Evolutionary conservation across 345 rosid species (phyloP).

Genomic region (Eutrema heterophyllum): DNA sequence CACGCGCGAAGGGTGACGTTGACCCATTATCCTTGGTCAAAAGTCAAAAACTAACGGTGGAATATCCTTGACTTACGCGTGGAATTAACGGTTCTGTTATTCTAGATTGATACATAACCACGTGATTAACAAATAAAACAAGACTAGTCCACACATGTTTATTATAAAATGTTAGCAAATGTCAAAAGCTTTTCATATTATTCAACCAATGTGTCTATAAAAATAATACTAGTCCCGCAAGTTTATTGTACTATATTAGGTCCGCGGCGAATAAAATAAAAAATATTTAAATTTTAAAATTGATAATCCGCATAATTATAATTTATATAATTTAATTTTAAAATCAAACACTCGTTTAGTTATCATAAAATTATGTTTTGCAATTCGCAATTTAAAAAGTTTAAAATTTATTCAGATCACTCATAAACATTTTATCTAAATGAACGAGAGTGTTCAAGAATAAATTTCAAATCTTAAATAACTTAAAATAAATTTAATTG

Average conservation of each 20-base stretch:
- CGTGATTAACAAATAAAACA: background rate
- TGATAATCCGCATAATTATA: too few relatives aligned
- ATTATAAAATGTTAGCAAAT: background rate
- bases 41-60: conserved; percentile 20
- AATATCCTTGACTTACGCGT: background rate
- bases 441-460: too few relatives aligned
- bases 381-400: too few relatives aligned
- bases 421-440: too few relatives aligned
- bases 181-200: background rate
- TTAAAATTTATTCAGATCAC: too few relatives aligned
- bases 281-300: too few relatives aligned
- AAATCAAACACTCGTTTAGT: too few relatives aligned
- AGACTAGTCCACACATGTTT: conserved; percentile 7
- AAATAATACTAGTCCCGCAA: background rate
- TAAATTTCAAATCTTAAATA: too few relatives aligned
- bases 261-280: too few relatives aligned
- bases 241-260: background rate
- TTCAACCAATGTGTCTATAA: background rate
- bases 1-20: conserved; percentile 20
- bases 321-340: too few relatives aligned
- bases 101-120: background rate
- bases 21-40: background rate
- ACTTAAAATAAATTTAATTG: too few relatives aligned
- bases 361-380: too few relatives aligned
- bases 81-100: conserved; percentile 12